Evolutionary conservation across 495 filamentous ascomycete genomes (phyloP).

Genomic region (Hypoxylon fuscum): DNA sequence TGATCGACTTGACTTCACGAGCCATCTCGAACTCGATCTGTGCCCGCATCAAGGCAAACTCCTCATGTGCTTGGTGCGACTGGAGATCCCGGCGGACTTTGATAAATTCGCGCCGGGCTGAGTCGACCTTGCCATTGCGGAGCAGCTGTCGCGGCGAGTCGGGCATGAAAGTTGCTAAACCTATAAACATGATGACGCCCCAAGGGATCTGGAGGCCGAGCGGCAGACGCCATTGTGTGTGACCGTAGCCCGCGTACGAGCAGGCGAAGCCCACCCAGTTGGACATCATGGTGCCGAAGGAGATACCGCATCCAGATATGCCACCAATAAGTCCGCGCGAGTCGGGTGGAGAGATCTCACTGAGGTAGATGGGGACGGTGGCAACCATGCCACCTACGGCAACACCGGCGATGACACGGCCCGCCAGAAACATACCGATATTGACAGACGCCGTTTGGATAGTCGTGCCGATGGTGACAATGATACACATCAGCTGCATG

Average conservation of each 20-base stretch:
- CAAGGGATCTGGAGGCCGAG: constrained; percentile 67
- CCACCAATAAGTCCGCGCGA: constrained; percentile 66
- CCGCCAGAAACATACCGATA: constrained; percentile 68
- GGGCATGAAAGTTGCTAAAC: constrained; percentile 67
- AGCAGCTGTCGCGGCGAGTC: constrained; percentile 66
- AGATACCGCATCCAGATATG: constrained; percentile 66
- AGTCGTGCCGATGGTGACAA: constrained; percentile 65
- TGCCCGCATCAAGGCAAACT: constrained; percentile 63
- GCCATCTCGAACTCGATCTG: constrained; percentile 71
- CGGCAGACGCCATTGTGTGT: constrained; percentile 65
- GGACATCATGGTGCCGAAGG: constrained; percentile 66
- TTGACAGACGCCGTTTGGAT: constrained; percentile 67
- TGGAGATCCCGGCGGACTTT: constrained; percentile 59
- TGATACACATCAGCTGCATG: constrained; percentile 65
- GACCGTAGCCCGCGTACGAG: constrained; percentile 62
- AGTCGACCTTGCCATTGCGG: constrained; percentile 60
- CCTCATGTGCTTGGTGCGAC: constrained; percentile 59
- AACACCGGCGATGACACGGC: constrained; percentile 63
- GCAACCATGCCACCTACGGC: constrained; percentile 66
- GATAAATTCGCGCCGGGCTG: constrained; percentile 59
- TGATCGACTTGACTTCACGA: constrained; percentile 61
- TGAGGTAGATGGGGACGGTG: constrained; percentile 67
- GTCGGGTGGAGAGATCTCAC: constrained; percentile 64
- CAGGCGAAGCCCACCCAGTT: constrained; percentile 70
- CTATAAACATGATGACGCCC: constrained; percentile 66